phyloP scores from a whole-genome alignment of 768 basidiomycete genomes.

The Leccinum uliginosum region DNA sequence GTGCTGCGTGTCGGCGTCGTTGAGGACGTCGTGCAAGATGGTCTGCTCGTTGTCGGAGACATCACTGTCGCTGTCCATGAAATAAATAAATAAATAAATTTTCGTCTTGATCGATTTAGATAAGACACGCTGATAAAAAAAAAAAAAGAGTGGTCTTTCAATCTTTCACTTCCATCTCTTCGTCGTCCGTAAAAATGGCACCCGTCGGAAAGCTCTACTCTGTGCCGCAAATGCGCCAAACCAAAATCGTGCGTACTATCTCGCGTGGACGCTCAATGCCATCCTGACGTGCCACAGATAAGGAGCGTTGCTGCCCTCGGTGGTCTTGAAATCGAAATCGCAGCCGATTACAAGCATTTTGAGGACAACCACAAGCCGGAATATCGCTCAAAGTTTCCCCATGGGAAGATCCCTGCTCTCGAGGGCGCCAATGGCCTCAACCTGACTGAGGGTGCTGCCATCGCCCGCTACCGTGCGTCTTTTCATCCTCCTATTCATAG shows the following conservation, averaged over 20 bases:
- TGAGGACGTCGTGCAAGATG: slow-evolving; percentile 7
- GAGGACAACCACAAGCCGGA: slow-evolving; percentile 69
- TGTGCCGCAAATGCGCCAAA: slow-evolving; percentile 35
- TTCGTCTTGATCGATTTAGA: slow-evolving; percentile 24
- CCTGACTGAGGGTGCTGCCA: slow-evolving; percentile 72
- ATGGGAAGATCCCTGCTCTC: slow-evolving; percentile 81
- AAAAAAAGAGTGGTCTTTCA: slow-evolving; percentile 5
- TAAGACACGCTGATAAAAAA: slow-evolving; percentile 26
- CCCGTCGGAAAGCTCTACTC: slow-evolving; percentile 66
- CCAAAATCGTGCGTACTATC: slow-evolving; percentile 40
- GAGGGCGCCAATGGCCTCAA: slow-evolving; percentile 74
- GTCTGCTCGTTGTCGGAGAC: slow-evolving; percentile 27
- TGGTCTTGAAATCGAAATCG: slow-evolving; percentile 53
- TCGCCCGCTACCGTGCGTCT: slow-evolving; percentile 85
- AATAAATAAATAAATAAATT: slow-evolving; percentile 4
- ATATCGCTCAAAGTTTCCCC: slow-evolving; percentile 71
- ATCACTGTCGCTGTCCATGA: slow-evolving; percentile 29
- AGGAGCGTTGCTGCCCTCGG: slow-evolving; percentile 55
- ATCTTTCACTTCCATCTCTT: slow-evolving; percentile 17
- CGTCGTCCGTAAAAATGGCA: slow-evolving; percentile 39
- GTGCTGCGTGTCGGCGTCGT: slow-evolving; percentile 5
- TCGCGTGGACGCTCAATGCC: background rate
- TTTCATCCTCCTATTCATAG: slow-evolving; percentile 3
- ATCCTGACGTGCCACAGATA: slow-evolving; percentile 33
- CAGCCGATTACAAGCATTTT: slow-evolving; percentile 51